Evolutionary conservation across 768 basidiomycete genomes (phyloP).

Genomic region (Mrakia hoshinonis): DNA sequence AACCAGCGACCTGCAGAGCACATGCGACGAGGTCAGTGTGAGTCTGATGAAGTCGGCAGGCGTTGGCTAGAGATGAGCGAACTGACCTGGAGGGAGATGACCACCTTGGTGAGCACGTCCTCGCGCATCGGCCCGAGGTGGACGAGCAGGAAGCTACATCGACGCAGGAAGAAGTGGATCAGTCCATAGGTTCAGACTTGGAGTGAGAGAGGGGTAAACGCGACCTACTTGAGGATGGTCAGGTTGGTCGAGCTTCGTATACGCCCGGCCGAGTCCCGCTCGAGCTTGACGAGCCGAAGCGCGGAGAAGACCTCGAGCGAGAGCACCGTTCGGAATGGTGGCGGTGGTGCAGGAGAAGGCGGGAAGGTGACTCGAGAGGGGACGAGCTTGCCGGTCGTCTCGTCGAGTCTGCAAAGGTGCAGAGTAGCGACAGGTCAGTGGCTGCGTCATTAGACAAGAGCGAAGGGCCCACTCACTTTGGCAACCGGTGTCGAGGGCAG

Average conservation of each 20-base stretch:
- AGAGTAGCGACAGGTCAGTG: conserved; percentile 23
- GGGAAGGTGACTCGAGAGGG: conserved; percentile 48
- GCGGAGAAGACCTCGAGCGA: conserved; percentile 54
- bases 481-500: conserved; percentile 88
- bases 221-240: conserved; percentile 64
- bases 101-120: conserved; percentile 59
- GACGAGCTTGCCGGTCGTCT: conserved; percentile 62
- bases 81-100: conserved; percentile 66
- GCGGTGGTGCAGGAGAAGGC: conserved; percentile 19
- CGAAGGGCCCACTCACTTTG: conserved; percentile 53
- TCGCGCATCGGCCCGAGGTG: conserved; percentile 78
- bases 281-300: conserved; percentile 59
- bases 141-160: conserved; percentile 58
- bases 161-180: not conserved
- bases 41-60: not conserved
- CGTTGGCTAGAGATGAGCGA: not conserved
- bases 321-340: conserved; percentile 40
- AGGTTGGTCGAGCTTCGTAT: conserved; percentile 74
- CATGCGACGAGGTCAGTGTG: not conserved
- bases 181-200: not conserved
- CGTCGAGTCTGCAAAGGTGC: conserved; percentile 55
- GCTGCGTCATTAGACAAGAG: not conserved
- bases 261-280: conserved; percentile 37
- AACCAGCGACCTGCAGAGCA: conserved; percentile 55
- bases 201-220: not conserved